phyloP scores from a whole-genome alignment of 441 rosid species.

The Gossypium trilobum region DNA sequence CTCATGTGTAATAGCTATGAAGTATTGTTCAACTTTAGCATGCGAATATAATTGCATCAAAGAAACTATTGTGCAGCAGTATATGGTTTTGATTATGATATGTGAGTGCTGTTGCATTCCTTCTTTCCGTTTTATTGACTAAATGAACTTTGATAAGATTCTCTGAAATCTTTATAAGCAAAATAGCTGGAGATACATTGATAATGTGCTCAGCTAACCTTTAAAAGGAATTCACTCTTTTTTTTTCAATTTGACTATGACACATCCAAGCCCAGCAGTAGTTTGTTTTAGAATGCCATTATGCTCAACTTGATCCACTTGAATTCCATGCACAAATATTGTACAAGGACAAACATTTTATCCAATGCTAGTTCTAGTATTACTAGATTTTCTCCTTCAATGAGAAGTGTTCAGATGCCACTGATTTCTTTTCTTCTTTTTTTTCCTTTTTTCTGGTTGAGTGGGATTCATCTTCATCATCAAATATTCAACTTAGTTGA shows the following conservation, averaged over 20 bases:
- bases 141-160: background rate
- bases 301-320: background rate
- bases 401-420: background rate
- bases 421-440: background rate
- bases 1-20: background rate
- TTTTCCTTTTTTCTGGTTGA: background rate
- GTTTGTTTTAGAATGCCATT: background rate
- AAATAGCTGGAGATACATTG: background rate
- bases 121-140: background rate
- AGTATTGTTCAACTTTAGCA: background rate
- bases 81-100: background rate
- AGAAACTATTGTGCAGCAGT: background rate
- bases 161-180: background rate
- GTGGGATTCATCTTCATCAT: background rate
- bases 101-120: background rate
- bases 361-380: background rate
- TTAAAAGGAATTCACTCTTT: background rate
- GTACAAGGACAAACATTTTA: background rate
- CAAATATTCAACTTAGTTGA: background rate
- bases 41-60: background rate
- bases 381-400: background rate
- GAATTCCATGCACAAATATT: slow-evolving; percentile 5
- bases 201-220: background rate
- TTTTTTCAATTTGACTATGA: background rate
- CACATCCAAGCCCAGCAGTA: background rate